Percentiles rank a stretch among this genome's conserved stretches.
These are phyloP conservation scores for Thermothelomyces thermophilus DNA, from an alignment of 2,329 filamentous ascomycete species.

Conservation along the genomic window DNA sequence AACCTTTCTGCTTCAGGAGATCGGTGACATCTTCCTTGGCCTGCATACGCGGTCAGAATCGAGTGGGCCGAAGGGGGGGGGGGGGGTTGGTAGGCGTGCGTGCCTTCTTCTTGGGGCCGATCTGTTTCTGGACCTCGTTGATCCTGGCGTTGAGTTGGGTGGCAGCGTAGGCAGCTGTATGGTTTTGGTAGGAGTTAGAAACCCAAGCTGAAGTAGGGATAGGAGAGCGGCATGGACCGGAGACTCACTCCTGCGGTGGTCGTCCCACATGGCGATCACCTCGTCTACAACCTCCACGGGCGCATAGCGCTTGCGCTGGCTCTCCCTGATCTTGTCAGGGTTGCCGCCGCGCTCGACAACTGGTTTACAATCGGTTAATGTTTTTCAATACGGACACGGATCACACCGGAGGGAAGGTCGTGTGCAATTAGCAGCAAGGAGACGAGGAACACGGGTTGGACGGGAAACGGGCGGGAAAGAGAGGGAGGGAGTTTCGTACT, in stretches of 20 bases:
- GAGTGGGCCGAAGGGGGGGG: background rate
- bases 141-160: constrained; percentile 78
- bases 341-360: constrained; percentile 81
- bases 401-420: constrained; percentile 6
- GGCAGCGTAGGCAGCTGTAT: constrained; percentile 23
- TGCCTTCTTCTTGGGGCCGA: constrained; percentile 85
- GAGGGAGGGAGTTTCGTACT: constrained; percentile 27
- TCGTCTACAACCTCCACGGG: constrained; percentile 82
- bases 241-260: constrained; percentile 59
- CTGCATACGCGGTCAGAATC: constrained; percentile 31
- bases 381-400: background rate
- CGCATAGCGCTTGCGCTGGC: constrained; percentile 75
- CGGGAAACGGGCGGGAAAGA: background rate
- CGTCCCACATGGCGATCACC: constrained; percentile 79
- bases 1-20: constrained; percentile 64
- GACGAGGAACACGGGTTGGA: background rate
- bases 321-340: constrained; percentile 85
- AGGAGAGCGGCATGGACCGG: background rate
- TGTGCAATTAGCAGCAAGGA: constrained; percentile 4
- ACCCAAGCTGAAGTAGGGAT: constrained; percentile 48
- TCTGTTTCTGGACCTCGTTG: constrained; percentile 84
- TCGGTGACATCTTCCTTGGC: constrained; percentile 83
- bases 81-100: constrained; percentile 2
- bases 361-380: constrained; percentile 14
- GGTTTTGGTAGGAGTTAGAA: constrained; percentile 2